Base-by-base conservation (phyloP, 176 grass and related monocot species). In the Panicum miliaceum region DNA sequence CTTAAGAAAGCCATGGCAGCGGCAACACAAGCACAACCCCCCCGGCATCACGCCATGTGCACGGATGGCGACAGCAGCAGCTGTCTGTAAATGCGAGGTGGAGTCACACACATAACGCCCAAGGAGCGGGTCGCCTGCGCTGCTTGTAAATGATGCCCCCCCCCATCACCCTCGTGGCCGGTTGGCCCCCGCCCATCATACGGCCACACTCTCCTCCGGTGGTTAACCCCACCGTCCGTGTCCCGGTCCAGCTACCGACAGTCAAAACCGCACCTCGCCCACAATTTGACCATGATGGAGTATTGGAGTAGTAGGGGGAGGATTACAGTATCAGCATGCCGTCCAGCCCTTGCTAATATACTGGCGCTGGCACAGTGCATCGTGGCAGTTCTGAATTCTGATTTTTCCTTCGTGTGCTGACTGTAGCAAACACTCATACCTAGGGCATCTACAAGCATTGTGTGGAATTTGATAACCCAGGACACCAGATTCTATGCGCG, bases 51-150 rank as follows among this genome's bases (percentile, higher is more conserved):
- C 74, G 34, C 59, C 84, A 84, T 90, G 86, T 91, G 86, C 90
- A 82, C 64, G 82, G 85, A 91, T 82, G 72, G 80, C 48, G 86
- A 88, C 86, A 78, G 72, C 86, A 73, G 71, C 77, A 85, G 29
- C 43, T 73, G 43, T 27, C 69, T 71, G 82, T 71, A 63, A 65
- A 57, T 86, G 71, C 22, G 77, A 50, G 53, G 26, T 46, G 53
- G n/a, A 72, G 42, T 76, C 34, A 63, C 74, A 41, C 58, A 84
- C 61, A 84, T 82, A 88, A 85, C 77, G 73, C 90, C 78, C 90
- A 82, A 85, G 68, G 86, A 91, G 73, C 64, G 75, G 86, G 71
- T 74, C 59, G 81, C 82, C 90, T 87, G 75, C 90, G 73, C 64
- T 42, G 86, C 75, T 61, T 71, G 89, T 70, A 64, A 77, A 84